A percentile compares a stretch with the other conserved stretches of the same genome.
Evolutionary conservation across 2,329 filamentous ascomycete species (phyloP).

Genomic region (Clarireedia paspali): DNA sequence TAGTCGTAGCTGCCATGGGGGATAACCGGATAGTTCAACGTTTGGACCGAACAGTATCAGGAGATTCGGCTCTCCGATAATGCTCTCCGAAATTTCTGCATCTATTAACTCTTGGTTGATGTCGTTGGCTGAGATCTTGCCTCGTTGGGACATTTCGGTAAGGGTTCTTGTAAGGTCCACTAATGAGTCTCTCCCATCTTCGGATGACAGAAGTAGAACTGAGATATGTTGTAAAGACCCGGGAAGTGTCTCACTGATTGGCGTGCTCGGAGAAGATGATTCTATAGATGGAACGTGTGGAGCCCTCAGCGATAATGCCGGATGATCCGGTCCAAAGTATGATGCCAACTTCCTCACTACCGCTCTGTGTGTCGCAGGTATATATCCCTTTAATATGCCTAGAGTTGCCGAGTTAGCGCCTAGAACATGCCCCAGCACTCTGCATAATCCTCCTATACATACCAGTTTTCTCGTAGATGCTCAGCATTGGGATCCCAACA

Average conservation of each 20-base stretch:
- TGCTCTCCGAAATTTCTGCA: constrained; percentile 69
- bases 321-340: constrained; percentile 76
- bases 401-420: constrained; percentile 13
- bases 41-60: constrained; percentile 79
- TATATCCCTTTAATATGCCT: constrained; percentile 86
- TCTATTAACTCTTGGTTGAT: constrained; percentile 83
- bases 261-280: constrained; percentile 37
- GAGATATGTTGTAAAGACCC: constrained; percentile 35
- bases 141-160: constrained; percentile 87
- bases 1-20: constrained; percentile 90
- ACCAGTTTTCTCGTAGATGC: constrained; percentile 90
- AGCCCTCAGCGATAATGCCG: constrained; percentile 63
- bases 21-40: constrained; percentile 82
- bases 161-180: constrained; percentile 94
- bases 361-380: constrained; percentile 74
- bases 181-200: constrained; percentile 87
- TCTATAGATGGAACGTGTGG: constrained; percentile 58
- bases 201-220: constrained; percentile 75
- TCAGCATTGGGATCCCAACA: constrained; percentile 78
- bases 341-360: constrained; percentile 73
- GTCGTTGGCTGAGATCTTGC: constrained; percentile 73
- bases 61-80: constrained; percentile 86
- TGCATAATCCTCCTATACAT: constrained; percentile 24
- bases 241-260: constrained; percentile 33
- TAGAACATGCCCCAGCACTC: too few species aligned